Evolutionary conservation across 176 grass and related monocot genomes (phyloP).

Genomic region (Microstegium vimineum): DNA sequence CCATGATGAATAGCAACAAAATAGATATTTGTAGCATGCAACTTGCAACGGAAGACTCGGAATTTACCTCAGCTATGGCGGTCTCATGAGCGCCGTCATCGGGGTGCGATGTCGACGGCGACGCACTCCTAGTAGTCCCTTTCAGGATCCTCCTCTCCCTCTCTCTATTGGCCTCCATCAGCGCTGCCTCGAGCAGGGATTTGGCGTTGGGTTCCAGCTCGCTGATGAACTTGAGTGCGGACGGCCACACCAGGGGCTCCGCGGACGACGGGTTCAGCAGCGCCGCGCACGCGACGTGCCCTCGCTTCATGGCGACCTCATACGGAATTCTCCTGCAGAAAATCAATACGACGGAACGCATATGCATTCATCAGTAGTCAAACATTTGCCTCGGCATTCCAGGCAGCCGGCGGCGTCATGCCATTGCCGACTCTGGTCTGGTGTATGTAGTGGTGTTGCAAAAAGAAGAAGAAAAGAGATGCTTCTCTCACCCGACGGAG

Average conservation of each 20-base stretch:
- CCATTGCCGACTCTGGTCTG: background rate
- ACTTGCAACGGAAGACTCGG: constrained; percentile 5
- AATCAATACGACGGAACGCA: no score
- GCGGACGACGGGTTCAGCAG: no score
- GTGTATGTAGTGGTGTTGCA: background rate
- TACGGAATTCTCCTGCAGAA: constrained; percentile 19
- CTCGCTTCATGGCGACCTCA: no score
- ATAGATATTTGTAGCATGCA: background rate
- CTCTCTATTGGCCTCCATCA: no score
- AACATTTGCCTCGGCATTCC: background rate
- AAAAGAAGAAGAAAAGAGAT: background rate
- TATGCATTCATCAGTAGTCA: background rate
- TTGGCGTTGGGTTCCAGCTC: constrained; percentile 22
- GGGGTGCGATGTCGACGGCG: background rate
- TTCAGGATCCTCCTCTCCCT: no score
- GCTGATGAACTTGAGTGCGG: no score
- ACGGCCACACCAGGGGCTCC: no score
- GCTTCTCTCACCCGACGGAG: constrained; percentile 23
- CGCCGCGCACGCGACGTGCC: no score
- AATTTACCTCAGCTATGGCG: background rate
- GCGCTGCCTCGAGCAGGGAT: no score
- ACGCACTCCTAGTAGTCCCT: constrained; percentile 30
- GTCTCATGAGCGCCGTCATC: background rate
- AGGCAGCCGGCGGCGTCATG: background rate
- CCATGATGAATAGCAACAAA: constrained; percentile 5